Evolutionary conservation across 2,329 filamentous ascomycete species (phyloP), one percentile per base, ranked within the genome.

Genomic region (Calonectria leucothoes): DNA sequence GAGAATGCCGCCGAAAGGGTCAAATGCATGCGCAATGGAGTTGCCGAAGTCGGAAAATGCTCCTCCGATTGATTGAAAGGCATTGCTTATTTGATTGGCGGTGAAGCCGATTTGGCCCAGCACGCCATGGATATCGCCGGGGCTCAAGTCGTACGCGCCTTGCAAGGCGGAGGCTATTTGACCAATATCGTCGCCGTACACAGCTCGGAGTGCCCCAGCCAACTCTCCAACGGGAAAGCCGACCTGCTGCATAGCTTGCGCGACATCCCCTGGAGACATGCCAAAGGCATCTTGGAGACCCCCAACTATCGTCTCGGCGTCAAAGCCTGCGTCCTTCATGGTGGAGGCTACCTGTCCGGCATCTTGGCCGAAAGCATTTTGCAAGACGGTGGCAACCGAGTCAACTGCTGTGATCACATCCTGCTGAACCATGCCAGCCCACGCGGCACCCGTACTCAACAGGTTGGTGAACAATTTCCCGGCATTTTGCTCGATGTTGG

Each of bases 401-500:
- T 48, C 37, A 48, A 64, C 59, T 25, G 23, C 37, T 14, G 33
- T 39, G 59, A 64, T 64, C 37, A 64, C 59, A 37, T 31, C 59
- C 59, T 64, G 59, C 59, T 64, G 3, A 64, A 64, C 59, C 59
- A 45, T 64, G 37, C 59, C 59, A 20, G 59, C 59, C 59, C 59
- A 64, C 37, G 59, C 59, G 23, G 37, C 23, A 64, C n/a, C 59
- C 37, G 37, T 20, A 48, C 37, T 31, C 37, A 64, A 37, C 20
- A 64, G 59, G 59, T 48, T 37, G 37, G 37, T n/a, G 59, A 64
- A 64, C 23, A 64, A 4, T 31, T 45, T 3, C 37, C 17, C 59
- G 15, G 59, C 59, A 45, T 45, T 64, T 64, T 64, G 59, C 37
- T 64, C 59, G n/a, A 64, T 64, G 59, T 64, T 64, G 59, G 12